Base-by-base conservation (phyloP, 2,329 filamentous ascomycete genomes). In the Neofusicoccum laricinum region DNA sequence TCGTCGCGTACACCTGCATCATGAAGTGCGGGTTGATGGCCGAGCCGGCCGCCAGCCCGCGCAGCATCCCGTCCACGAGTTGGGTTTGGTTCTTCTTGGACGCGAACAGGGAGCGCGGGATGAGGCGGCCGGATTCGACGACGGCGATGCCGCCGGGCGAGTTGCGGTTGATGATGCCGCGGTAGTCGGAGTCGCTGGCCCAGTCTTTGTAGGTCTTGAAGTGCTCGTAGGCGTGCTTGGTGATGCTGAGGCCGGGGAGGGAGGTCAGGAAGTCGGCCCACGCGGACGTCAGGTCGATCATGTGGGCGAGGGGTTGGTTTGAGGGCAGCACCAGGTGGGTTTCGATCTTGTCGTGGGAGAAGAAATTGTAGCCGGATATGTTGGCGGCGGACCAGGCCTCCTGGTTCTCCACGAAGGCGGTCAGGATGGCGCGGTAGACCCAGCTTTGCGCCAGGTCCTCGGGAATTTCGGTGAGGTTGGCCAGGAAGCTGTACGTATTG, bases 281-380 rank as follows among this genome's bases (percentile, higher is more conserved):
- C 57, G 74, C 65, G 4, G 70, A 65, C 4, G 72, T 75, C 38
- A 75, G 65, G 7, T 57, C 53, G 34, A 72, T 69, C 58, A 77
- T 67, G 17, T 21, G 12, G 6, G 69, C 69, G 8, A 68, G 64
- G 2, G 68, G 68, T 53, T 76, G 68, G 11, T 51, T 66, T 10
- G 69, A 72, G 10, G 75, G 75, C 48, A 72, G 61, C 17, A 77
- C 65, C 46, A 75, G 73, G 8, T 76, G 65, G 2, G 72, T 75
- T 0, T 74, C 66, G 55, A 76, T 73, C 40, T 72, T 71, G 59
- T 74, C 66, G 34, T 69, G 69, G 6, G 71, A 66, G 8, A 77
- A 14, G 64, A 77, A 77, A 64, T 76, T 76, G 67, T 75, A 77
- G 41, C 75, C 75, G 5, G 73, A 72, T 11, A 77, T 69, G 7